Evolutionary conservation across 2,329 filamentous ascomycete species (phyloP).

Genomic region (Fusarium brevicatenulatum): DNA sequence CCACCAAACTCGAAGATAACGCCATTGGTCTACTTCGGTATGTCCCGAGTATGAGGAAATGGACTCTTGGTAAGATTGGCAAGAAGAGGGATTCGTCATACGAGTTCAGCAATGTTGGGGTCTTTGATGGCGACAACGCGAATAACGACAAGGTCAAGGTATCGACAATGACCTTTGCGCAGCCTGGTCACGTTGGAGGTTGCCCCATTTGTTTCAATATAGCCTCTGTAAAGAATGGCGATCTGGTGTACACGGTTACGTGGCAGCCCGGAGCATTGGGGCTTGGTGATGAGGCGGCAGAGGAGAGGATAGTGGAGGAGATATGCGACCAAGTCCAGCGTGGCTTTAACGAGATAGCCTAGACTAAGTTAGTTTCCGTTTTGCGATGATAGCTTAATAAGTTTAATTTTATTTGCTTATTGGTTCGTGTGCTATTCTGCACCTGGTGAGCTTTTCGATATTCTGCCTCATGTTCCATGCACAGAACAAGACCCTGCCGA

Average conservation of each 20-base stretch:
- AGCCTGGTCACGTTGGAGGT: constrained; percentile 34
- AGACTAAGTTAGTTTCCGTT: neutral
- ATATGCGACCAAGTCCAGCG: constrained; percentile 25
- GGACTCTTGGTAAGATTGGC: constrained; percentile 37
- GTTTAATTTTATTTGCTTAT: neutral
- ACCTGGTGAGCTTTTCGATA: neutral
- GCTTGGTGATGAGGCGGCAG: constrained; percentile 24
- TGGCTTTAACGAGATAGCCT: constrained; percentile 28
- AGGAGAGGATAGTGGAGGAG: constrained; percentile 31
- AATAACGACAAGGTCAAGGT: constrained; percentile 6
- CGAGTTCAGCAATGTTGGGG: constrained; percentile 41
- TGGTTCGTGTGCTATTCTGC: neutral
- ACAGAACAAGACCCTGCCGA: constrained; percentile 13
- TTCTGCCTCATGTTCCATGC: constrained; percentile 9
- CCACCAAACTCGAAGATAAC: constrained; percentile 29
- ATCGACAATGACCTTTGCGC: constrained; percentile 38
- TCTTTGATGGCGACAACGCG: constrained; percentile 8
- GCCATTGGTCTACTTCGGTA: constrained; percentile 39
- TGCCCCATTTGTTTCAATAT: constrained; percentile 38
- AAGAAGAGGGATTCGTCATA: constrained; percentile 36
- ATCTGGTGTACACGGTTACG: constrained; percentile 38
- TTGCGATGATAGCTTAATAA: neutral
- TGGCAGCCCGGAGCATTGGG: constrained; percentile 41
- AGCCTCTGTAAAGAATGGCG: constrained; percentile 30
- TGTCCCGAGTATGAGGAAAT: constrained; percentile 34